Evolutionary conservation across 306 rosid genomes (phyloP).

Genomic region (peach (Prunus persica)): Prunus_persica_NCBIv2 NC_034009.1:27719001-27719500

Average conservation of each 20-base stretch:
- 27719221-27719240: constrained; percentile 37
- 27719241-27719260: constrained; percentile 34
- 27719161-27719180: constrained; percentile 37
- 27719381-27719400: constrained; percentile 47
- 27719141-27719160: constrained; percentile 34
- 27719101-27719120: constrained; percentile 47
- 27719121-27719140: constrained; percentile 38
- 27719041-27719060: constrained; percentile 8
- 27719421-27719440: constrained; percentile 38
- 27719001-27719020: constrained; percentile 40
- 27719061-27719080: constrained; percentile 40
- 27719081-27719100: constrained; percentile 39
- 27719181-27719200: constrained; percentile 21
- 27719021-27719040: constrained; percentile 35
- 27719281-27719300: constrained; percentile 37
- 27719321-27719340: constrained; percentile 43
- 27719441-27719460: constrained; percentile 38
- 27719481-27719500: background rate
- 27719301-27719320: constrained; percentile 32
- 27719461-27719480: constrained; percentile 36
- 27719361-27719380: constrained; percentile 43
- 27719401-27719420: constrained; percentile 31
- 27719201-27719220: constrained; percentile 37
- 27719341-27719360: constrained; percentile 34
- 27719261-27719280: constrained; percentile 27